Evolutionary conservation across 805 yeast genomes (phyloP), one percentile per base, ranked within the genome.

Genomic region (Zygosaccharomyces bailii): DNA sequence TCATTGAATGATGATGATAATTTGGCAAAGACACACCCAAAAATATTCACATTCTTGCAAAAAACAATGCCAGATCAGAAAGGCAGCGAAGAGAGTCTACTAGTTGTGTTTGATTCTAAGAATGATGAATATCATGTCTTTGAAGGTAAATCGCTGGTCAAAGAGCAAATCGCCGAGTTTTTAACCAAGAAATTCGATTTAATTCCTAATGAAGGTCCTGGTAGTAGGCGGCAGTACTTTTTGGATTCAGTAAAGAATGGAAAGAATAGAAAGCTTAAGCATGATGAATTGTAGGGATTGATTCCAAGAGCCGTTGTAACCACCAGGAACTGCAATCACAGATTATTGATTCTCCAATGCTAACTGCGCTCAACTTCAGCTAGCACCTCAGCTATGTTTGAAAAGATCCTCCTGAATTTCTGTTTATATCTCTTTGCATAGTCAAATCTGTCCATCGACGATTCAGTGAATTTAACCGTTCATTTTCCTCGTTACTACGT

Each of bases 131-230:
- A 49, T 27, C 44, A 50, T 27, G 48, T 52, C 21, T 54, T 49
- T 13, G 52, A 49, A 3, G 59, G 55, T 3, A 42, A 49, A 3
- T 37, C 54, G 5, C 46, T 65, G 14, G 45, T 52, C 5, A 65
- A 63, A 43, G 30, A 27, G 4, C 49, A 41, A 3, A 51, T 68
- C 7, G 46, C 61, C 8, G 46, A 56, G 19, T 60, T 56, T 38
- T 43, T 67, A 5, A 19, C 32, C 2, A 42, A 55, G 9, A 44
- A 44, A 4, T 44, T 49, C 13, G 39, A 45, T 10, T 19, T 53
- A 5, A 33, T 36, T n/a, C 67, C 71, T 41, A 50, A 31, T 34
- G 67, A 61, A 46, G 67, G 71, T 9, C 63, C 69, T 16, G 45
- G 55, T 19, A 61, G 66, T 39, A 50, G 52, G 16, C 58, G 64